Base-by-base conservation (phyloP, 1,284 basidiomycete genomes). In the Fomitopsis schrenkii region DNA sequence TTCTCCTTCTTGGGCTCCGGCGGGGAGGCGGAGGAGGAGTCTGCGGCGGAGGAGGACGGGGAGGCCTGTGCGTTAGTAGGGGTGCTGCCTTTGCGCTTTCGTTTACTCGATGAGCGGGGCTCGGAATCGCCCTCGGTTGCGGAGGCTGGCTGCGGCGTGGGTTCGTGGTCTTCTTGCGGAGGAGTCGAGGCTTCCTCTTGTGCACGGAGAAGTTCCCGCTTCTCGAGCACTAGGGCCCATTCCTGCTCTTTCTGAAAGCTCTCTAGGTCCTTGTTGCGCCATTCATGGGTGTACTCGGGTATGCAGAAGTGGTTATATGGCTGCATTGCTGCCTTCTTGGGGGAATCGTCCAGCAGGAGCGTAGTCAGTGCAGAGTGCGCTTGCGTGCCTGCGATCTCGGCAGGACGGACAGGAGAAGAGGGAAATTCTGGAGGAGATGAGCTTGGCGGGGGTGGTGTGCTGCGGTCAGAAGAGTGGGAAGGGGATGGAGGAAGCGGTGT, bases 221-320 rank as follows among this genome's bases (percentile, higher is more conserved):
- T 62, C 9, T 59, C 59, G 12, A 58, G 55, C 19, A 67, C 59
- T 26, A 72, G 68, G 17, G 54, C 46, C 67, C 62, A 66, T 9
- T 65, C 62, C 41, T 62, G 63, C 55, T 66, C 64, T 26, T 62
- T 62, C 62, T 64, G 62, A 38, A 76, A 59, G 26, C 64, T 63
- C 12, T 65, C 72, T 17, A 87, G 61, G 69, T 89, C 87, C 15
- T 65, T 66, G 26, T 72, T 73, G 14, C 87, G 79, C 66, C 75
- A 74, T 5, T 72, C 70, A 1, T 73, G 73, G 9, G 79, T 76
- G 68, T 93, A 94, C 69, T 93, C 91, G 2, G 77, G 78, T 61
- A 94, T 80, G 67, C 86, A 90, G 17, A 93, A 74, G 67, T 94
- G 91, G 69, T 91, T 94, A 76, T 83, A 90, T 0, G 93, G 93